Evolutionary conservation across 768 basidiomycete species (phyloP).

Genomic region (Cystobasidium onofrii): DNA sequence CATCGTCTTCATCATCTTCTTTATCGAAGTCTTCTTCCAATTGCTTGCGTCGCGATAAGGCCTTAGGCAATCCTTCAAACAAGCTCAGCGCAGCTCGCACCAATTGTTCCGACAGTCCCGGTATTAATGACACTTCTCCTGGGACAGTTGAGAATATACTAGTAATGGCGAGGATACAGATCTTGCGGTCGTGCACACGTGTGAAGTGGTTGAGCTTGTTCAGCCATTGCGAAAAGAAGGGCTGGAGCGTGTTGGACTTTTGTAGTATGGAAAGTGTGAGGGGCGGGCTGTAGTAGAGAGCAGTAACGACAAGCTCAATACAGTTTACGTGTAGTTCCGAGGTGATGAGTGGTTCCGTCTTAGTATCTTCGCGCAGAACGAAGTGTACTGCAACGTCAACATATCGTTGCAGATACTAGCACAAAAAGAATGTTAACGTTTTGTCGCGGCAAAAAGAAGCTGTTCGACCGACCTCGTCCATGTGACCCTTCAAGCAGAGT

Average conservation of each 20-base stretch:
- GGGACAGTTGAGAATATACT: slow-evolving; percentile 59
- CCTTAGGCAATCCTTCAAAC: slow-evolving; percentile 69
- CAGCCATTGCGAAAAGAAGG: slow-evolving; percentile 84
- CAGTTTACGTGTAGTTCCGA: slow-evolving; percentile 63
- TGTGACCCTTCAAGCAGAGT: slow-evolving; percentile 65
- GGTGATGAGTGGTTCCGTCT: slow-evolving; percentile 52
- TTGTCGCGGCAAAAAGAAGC: background rate
- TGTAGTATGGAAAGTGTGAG: slow-evolving; percentile 71
- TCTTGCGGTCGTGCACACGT: slow-evolving; percentile 82
- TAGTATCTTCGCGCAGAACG: slow-evolving; percentile 47
- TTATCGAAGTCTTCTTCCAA: slow-evolving; percentile 47
- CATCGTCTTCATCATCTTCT: slow-evolving; percentile 49
- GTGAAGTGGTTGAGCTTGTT: slow-evolving; percentile 55
- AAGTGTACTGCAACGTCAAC: slow-evolving; percentile 50
- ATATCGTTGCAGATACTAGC: slow-evolving; percentile 54
- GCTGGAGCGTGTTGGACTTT: slow-evolving; percentile 55
- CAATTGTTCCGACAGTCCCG: slow-evolving; percentile 63
- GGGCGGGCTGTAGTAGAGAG: slow-evolving; percentile 72
- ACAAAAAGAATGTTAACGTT: slow-evolving; percentile 11
- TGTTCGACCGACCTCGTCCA: slow-evolving; percentile 63
- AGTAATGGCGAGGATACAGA: slow-evolving; percentile 67
- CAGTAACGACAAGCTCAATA: slow-evolving; percentile 72
- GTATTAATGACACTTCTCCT: slow-evolving; percentile 51
- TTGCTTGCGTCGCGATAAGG: slow-evolving; percentile 53
- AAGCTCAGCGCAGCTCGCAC: slow-evolving; percentile 64